Conservation (phyloP, 805 yeast genomes). For the Yarrowia sp. region DNA sequence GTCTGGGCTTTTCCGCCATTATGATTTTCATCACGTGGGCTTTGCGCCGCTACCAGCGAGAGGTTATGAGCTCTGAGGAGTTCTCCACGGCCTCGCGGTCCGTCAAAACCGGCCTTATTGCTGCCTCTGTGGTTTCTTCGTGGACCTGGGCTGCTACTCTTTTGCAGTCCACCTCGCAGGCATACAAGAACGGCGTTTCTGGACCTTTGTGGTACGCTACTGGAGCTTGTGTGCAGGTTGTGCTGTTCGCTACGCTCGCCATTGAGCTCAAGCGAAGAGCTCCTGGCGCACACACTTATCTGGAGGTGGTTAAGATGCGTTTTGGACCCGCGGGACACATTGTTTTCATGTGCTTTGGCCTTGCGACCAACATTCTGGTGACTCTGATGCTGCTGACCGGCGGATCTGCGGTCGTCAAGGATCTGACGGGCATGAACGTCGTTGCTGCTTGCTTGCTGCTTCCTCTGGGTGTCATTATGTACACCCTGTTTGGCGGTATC, state of each 20-base stretch:
- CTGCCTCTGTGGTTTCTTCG: conserved; percentile 87
- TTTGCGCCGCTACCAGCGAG: conserved; percentile 75
- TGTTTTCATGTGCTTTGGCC: conserved; percentile 63
- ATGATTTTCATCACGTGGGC: conserved; percentile 75
- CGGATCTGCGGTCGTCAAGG: conserved; percentile 78
- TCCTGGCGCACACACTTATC: conserved; percentile 87
- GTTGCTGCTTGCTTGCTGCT: conserved; percentile 79
- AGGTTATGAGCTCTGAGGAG: conserved; percentile 88
- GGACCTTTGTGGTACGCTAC: conserved; percentile 86
- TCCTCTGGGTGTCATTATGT: conserved; percentile 75
- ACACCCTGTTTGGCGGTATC: conserved; percentile 78
- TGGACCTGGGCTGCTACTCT: conserved; percentile 95
- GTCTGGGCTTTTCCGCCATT: conserved; percentile 59
- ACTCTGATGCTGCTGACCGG: conserved; percentile 92
- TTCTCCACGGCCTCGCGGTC: conserved; percentile 90
- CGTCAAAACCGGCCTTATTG: conserved; percentile 78
- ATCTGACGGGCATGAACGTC: conserved; percentile 78
- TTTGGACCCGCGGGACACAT: conserved; percentile 76
- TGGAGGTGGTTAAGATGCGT: conserved; percentile 77
- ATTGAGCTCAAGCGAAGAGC: conserved; percentile 86
- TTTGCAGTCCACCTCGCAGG: conserved; percentile 72
- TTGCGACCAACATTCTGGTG: conserved; percentile 84
- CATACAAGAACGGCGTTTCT: conserved; percentile 71
- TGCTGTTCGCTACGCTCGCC: conserved; percentile 80
- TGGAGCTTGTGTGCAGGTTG: conserved; percentile 88